These are phyloP conservation scores for Lactarius psammicola DNA, from an alignment of 768 basidiomycete genomes.

Conservation along the genomic window DNA sequence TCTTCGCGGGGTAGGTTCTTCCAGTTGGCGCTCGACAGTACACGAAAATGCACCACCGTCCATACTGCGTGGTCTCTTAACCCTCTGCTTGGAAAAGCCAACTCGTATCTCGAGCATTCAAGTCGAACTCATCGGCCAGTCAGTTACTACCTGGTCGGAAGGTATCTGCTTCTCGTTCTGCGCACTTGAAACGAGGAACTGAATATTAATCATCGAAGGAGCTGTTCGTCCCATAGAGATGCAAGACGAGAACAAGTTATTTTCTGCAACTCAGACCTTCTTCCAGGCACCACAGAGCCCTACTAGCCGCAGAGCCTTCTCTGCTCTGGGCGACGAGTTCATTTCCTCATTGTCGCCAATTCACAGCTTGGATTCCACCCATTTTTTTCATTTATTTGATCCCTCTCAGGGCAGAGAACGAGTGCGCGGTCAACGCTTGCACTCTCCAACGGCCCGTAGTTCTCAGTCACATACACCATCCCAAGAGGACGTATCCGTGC, in stretches of 20 bases:
- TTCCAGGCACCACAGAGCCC: constrained; percentile 56
- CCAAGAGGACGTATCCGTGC: constrained; percentile 4
- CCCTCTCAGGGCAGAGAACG: constrained; percentile 26
- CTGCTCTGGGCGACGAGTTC: constrained; percentile 42
- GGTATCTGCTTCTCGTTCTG: constrained; percentile 45
- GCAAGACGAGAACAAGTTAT: constrained; percentile 77
- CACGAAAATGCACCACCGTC: constrained; percentile 47
- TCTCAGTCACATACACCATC: constrained; percentile 18
- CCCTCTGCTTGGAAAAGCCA: constrained; percentile 65
- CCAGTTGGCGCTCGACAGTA: constrained; percentile 34
- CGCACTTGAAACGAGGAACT: constrained; percentile 36
- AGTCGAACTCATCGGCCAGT: constrained; percentile 70
- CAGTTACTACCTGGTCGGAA: constrained; percentile 80
- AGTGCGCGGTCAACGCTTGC: constrained; percentile 26
- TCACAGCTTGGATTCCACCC: not conserved
- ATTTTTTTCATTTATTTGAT: not conserved
- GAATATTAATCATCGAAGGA: constrained; percentile 46
- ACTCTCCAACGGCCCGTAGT: constrained; percentile 35
- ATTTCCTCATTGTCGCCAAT: constrained; percentile 8
- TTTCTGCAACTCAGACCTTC: constrained; percentile 67
- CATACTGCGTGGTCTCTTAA: constrained; percentile 63
- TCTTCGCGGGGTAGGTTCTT: constrained; percentile 42
- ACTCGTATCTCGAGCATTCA: constrained; percentile 86
- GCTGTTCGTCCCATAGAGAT: constrained; percentile 38
- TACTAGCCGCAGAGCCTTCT: constrained; percentile 47